Conservation (phyloP, 2,329 filamentous ascomycete species). For the Sporothrix brunneoviolacea region DNA sequence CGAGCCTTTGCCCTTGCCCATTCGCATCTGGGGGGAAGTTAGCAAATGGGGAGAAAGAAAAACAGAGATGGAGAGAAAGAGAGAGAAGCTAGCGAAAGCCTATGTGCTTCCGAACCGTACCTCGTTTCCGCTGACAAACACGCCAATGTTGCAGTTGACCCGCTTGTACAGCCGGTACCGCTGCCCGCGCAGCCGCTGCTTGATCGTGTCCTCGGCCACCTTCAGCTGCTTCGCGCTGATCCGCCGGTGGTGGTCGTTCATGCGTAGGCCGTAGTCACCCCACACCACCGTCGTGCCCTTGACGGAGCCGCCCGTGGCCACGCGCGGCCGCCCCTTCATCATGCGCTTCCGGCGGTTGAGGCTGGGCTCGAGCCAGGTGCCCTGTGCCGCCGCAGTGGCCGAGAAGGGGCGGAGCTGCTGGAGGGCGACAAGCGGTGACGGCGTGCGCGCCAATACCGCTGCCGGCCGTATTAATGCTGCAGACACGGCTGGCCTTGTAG, state of each 20-base stretch:
- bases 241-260: constrained; percentile 87
- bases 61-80: constrained; percentile 1
- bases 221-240: constrained; percentile 82
- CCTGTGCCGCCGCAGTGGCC: constrained; percentile 51
- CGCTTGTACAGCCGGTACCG: constrained; percentile 90
- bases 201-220: constrained; percentile 90
- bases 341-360: constrained; percentile 73
- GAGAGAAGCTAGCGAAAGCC: background rate
- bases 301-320: constrained; percentile 81
- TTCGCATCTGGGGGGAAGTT: constrained; percentile 58
- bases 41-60: background rate
- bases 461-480: background rate
- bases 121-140: constrained; percentile 93
- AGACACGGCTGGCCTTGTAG: background rate
- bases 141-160: constrained; percentile 85
- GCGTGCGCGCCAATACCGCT: constrained; percentile 12
- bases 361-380: constrained; percentile 78
- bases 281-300: constrained; percentile 94
- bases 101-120: constrained; percentile 33
- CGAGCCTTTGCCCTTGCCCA: constrained; percentile 97
- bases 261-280: constrained; percentile 92
- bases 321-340: constrained; percentile 82
- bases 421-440: constrained; percentile 21
- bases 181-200: constrained; percentile 77
- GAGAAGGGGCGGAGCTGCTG: constrained; percentile 59